Evolutionary conservation across 441 rosid genomes (phyloP).

Genomic region (Melastoma candidum): DNA sequence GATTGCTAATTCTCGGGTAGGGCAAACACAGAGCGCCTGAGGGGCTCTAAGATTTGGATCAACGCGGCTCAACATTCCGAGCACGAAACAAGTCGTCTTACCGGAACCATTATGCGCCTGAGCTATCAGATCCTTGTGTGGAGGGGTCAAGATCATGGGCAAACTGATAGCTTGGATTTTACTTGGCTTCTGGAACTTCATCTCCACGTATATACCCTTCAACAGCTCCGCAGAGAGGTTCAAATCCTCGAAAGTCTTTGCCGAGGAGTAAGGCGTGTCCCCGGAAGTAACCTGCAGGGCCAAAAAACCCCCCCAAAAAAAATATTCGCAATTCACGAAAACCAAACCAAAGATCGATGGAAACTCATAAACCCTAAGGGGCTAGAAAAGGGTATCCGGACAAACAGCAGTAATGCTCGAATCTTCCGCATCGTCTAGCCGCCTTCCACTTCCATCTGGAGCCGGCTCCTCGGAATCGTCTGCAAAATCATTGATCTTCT

Average conservation of each 20-base stretch:
- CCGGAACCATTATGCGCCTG: conserved; percentile 98
- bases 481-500: conserved; percentile 40
- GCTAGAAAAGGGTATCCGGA: not conserved
- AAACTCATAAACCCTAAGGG: not conserved
- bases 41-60: conserved; percentile 50
- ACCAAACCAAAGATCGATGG: not conserved
- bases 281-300: conserved; percentile 50
- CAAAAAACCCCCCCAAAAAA: not conserved
- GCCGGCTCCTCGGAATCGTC: conserved; percentile 65
- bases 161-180: conserved; percentile 87
- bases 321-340: not conserved
- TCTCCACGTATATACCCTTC: conserved; percentile 84
- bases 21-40: conserved; percentile 92
- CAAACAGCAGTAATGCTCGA: conserved; percentile 68
- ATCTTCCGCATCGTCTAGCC: no score
- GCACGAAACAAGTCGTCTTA: conserved; percentile 92
- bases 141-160: conserved; percentile 90
- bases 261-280: conserved; percentile 80
- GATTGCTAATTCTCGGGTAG: conserved; percentile 81
- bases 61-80: conserved; percentile 87
- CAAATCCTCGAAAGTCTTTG: conserved; percentile 71
- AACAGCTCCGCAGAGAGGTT: conserved; percentile 63
- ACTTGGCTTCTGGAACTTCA: conserved; percentile 90
- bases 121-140: conserved; percentile 70
- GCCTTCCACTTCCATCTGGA: no score